These are phyloP conservation scores for Claviceps cyperi DNA, from an alignment of 2,329 filamentous ascomycete genomes.

Conservation along the genomic window DNA sequence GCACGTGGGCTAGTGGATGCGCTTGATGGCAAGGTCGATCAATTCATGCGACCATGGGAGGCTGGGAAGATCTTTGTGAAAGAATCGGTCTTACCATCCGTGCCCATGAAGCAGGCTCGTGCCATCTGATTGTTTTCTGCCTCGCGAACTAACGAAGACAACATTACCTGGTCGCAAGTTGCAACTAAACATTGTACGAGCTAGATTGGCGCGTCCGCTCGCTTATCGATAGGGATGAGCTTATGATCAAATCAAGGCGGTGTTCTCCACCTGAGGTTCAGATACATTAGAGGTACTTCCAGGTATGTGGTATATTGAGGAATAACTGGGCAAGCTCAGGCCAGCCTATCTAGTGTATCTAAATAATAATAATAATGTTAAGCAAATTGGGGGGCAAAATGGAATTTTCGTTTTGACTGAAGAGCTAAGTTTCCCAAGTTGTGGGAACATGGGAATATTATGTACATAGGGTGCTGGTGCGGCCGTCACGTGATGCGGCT, in stretches of 20 bases:
- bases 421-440: no score
- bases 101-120: background rate
- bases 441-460: no score
- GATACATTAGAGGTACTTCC: no score
- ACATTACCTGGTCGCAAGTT: background rate
- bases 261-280: background rate
- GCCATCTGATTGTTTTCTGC: background rate
- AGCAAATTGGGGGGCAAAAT: no score
- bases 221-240: background rate
- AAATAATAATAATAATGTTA: no score
- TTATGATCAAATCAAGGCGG: no score
- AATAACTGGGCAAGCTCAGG: no score
- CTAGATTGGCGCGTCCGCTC: background rate
- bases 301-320: no score
- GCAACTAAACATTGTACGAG: background rate
- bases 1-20: background rate
- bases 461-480: no score
- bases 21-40: background rate
- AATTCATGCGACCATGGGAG: background rate
- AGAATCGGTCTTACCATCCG: background rate
- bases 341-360: no score
- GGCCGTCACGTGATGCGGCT: no score
- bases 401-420: no score
- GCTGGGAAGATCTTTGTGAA: background rate
- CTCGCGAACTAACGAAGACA: background rate